These are phyloP conservation scores for Pseudomassariella vexata DNA, from an alignment of 2,329 filamentous ascomycete species.

Conservation along the genomic window DNA sequence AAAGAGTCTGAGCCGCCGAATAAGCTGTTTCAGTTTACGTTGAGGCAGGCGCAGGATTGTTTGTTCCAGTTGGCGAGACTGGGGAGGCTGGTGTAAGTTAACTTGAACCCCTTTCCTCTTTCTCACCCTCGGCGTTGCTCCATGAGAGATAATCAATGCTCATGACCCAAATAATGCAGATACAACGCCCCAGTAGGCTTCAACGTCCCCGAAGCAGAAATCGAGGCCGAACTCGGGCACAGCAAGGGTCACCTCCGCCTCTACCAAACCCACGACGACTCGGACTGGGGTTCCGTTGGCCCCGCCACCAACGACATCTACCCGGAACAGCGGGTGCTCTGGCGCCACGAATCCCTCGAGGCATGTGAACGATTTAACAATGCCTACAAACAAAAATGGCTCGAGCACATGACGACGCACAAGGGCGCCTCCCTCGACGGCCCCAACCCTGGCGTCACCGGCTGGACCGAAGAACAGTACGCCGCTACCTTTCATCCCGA, in stretches of 20 bases:
- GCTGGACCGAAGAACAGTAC: background rate
- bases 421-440: background rate
- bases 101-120: background rate
- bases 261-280: too few relatives aligned
- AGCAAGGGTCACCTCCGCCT: too few relatives aligned
- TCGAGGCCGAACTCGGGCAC: too few relatives aligned
- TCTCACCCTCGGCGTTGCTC: too few relatives aligned
- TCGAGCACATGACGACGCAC: slow-evolving; percentile 4
- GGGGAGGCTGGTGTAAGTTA: slow-evolving; percentile 20
- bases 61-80: slow-evolving; percentile 11
- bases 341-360: slow-evolving; percentile 15
- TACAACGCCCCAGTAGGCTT: slow-evolving; percentile 3
- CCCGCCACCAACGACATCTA: background rate
- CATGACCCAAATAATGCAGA: too few relatives aligned
- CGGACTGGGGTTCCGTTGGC: background rate
- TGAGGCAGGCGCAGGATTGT: slow-evolving; percentile 14
- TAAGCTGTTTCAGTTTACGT: slow-evolving; percentile 21
- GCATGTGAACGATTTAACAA: slow-evolving; percentile 1
- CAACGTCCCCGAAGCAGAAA: too few relatives aligned
- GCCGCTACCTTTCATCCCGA: slow-evolving; percentile 1
- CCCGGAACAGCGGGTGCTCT: slow-evolving; percentile 20
- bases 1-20: slow-evolving; percentile 16
- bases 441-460: background rate
- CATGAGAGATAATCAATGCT: too few relatives aligned
- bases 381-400: slow-evolving; percentile 1